These are phyloP conservation scores for Phytophthora ohioensis DNA, from an alignment of 352 stramenopile species.

Conservation along the genomic window DNA sequence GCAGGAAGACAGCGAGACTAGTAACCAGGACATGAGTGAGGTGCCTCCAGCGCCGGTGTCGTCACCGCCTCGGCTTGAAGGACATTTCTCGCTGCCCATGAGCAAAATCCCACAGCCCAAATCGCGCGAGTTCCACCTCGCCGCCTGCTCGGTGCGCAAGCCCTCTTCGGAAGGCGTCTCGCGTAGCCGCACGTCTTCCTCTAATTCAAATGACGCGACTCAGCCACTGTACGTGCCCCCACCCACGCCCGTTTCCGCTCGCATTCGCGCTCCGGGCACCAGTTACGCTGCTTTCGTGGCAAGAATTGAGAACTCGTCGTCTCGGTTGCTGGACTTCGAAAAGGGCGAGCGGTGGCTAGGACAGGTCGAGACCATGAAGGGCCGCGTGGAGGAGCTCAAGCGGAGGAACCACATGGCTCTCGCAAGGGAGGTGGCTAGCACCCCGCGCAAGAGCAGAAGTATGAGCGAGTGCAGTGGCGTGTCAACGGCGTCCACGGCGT, in stretches of 20 bases:
- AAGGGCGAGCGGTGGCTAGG: constrained; percentile 45
- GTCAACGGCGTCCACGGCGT: constrained; percentile 44
- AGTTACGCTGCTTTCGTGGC: constrained; percentile 44
- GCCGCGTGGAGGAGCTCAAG: constrained; percentile 44
- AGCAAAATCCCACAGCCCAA: constrained; percentile 47
- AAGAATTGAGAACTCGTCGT: constrained; percentile 42
- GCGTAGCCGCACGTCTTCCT: constrained; percentile 11
- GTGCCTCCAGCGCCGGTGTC: neutral
- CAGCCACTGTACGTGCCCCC: constrained; percentile 23
- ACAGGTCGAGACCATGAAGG: constrained; percentile 42
- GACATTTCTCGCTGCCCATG: constrained; percentile 8
- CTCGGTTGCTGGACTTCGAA: constrained; percentile 44
- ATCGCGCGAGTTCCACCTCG: constrained; percentile 36
- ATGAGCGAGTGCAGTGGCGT: constrained; percentile 46
- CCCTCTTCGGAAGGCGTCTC: neutral
- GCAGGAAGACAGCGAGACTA: constrained; percentile 7
- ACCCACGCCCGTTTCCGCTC: constrained; percentile 33
- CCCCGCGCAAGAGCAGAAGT: constrained; percentile 38
- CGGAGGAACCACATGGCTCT: constrained; percentile 33
- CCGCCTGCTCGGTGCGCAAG: constrained; percentile 29
- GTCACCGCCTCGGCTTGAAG: constrained; percentile 2
- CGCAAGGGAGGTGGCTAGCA: constrained; percentile 29
- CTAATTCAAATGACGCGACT: constrained; percentile 10
- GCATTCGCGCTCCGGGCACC: constrained; percentile 28
- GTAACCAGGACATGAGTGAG: constrained; percentile 36